phyloP scores from a whole-genome alignment of 257 asterid species.

The Avicennia marina region DNA sequence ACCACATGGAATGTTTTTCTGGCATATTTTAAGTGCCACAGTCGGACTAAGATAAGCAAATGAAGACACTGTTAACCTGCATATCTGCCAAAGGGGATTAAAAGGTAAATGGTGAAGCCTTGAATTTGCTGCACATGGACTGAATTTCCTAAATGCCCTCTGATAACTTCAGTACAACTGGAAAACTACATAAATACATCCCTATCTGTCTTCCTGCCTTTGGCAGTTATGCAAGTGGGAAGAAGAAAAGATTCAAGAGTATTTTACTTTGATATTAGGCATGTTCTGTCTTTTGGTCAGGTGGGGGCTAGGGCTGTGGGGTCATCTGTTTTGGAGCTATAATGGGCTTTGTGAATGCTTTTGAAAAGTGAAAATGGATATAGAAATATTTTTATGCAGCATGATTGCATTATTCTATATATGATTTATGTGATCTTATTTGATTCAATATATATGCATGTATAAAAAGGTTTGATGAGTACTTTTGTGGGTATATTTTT shows the following conservation, averaged over 20 bases:
- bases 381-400: too few species aligned
- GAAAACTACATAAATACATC: neutral
- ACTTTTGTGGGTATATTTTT: conserved; percentile 17
- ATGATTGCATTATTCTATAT: too few species aligned
- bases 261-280: conserved; percentile 25
- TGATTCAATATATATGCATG: too few species aligned
- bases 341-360: conserved; percentile 28
- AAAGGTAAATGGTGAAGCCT: neutral
- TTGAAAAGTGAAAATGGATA: conserved; percentile 28
- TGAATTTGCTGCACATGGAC: neutral
- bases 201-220: conserved; percentile 14
- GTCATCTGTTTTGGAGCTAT: conserved; percentile 21
- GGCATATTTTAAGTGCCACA: neutral
- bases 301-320: conserved; percentile 20
- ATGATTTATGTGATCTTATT: too few species aligned
- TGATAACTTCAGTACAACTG: conserved; percentile 3
- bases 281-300: conserved; percentile 21
- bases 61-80: conserved; percentile 9
- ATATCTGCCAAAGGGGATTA: neutral
- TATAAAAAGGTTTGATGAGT: too few species aligned
- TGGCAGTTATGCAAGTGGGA: conserved; percentile 32
- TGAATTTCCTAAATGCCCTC: neutral
- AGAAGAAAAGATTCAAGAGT: conserved; percentile 21
- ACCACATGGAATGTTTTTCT: neutral
- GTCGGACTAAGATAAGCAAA: conserved; percentile 11